Evolutionary conservation across 1,284 basidiomycete species (phyloP).

Genomic region (Ceratobasidium sp.): DNA sequence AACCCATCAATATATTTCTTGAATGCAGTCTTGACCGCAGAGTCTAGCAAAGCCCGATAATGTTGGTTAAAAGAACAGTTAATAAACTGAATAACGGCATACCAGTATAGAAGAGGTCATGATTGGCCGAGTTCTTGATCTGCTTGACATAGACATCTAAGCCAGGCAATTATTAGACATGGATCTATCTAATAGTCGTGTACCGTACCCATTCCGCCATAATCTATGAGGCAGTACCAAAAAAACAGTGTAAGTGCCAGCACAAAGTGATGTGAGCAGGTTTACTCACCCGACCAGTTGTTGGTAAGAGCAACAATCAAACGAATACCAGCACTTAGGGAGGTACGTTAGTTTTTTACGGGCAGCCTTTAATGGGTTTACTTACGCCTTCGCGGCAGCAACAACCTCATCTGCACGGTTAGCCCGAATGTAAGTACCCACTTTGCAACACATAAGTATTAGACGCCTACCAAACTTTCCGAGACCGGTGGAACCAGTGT

Average conservation of each 20-base stretch:
- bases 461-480: slow-evolving; percentile 66
- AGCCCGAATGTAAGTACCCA: background rate
- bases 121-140: background rate
- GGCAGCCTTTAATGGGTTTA: background rate
- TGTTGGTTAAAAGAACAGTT: background rate
- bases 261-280: background rate
- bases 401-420: slow-evolving; percentile 36
- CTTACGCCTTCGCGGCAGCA: slow-evolving; percentile 18
- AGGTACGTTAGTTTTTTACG: background rate
- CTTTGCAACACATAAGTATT: background rate
- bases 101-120: slow-evolving; percentile 29
- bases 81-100: background rate
- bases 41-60: background rate
- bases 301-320: slow-evolving; percentile 71
- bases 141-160: slow-evolving; percentile 60
- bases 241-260: background rate
- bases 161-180: background rate
- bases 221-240: slow-evolving; percentile 55
- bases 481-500: slow-evolving; percentile 67
- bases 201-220: slow-evolving; percentile 62
- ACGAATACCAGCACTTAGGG: slow-evolving; percentile 60
- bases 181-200: background rate
- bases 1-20: slow-evolving; percentile 61
- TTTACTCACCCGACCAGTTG: slow-evolving; percentile 61
- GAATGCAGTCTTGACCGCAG: slow-evolving; percentile 54